Base-by-base conservation (phyloP, 2,329 filamentous ascomycete genomes). In the Aschersonia sp. region DNA sequence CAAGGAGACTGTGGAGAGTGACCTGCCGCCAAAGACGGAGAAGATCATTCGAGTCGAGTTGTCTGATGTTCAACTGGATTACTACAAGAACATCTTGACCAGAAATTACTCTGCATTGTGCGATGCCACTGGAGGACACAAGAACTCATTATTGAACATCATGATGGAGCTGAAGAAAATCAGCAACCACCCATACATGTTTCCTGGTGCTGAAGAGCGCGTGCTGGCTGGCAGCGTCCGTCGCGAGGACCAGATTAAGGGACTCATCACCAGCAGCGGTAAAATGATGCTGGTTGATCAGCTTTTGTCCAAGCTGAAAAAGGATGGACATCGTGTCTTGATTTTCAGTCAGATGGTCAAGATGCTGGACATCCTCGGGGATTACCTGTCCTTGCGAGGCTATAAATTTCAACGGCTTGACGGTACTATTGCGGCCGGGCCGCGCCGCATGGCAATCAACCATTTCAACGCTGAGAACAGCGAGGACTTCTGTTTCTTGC, bases 151-250 rank as follows among this genome's bases (percentile, higher is more conserved):
- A 10, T 71, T 98, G 53, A 98, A 98, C 65, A 92, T 98, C 62
- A 96, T 98, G 80, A 98, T 98, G 92, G 92, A 98, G 65, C 67
- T 98, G 59, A 98, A 98, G 72, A 98, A 98, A 66, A 89, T 92
- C 62, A 97, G 91, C 68, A 98, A 98, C 59, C 92, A 98, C 61
- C 91, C 92, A 1, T 94, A 96, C 68, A 94, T 98, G 83, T 97
- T 98, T 57, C 84, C 86, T 2, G 89, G 89, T 52, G 91, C 89
- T 2, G 92, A 98, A 61, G 86, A 94, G 50, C 86, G 85, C 55
- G 86, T 97, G 9, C 67, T 97, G 46, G 82, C 79, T 51, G 88
- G 86, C 10, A 89, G 84, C 58, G 77, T 78, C 47, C 82, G 85
- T 28, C 84, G 89, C 31, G 91, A 97, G 59, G 92, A 97, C 61